Percentiles rank a stretch among this genome's conserved stretches.
Conservation (phyloP, 495 filamentous ascomycete species). For the Penicillium nucicola region DNA sequence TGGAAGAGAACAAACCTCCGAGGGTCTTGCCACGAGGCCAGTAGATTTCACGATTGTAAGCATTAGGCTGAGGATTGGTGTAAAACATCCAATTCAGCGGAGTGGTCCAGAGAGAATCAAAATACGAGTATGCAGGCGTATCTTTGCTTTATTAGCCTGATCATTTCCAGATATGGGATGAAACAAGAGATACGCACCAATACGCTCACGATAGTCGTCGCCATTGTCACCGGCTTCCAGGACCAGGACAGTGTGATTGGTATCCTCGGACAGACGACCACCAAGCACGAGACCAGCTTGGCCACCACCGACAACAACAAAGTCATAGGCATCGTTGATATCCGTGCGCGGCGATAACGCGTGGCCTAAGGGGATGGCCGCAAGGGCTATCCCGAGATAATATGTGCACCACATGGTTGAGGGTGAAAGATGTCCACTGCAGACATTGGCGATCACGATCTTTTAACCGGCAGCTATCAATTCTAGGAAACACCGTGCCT, state of each 20-base stretch:
- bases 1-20: conserved; percentile 24
- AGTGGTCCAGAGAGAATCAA: conserved; percentile 33
- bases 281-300: conserved; percentile 33
- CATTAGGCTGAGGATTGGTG: conserved; percentile 32
- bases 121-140: conserved; percentile 33
- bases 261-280: conserved; percentile 21
- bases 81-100: conserved; percentile 36
- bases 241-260: conserved; percentile 37
- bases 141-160: conserved; percentile 13
- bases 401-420: too few relatives aligned
- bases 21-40: conserved; percentile 38
- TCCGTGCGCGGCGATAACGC: conserved; percentile 27
- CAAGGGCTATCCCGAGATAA: too few relatives aligned
- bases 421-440: too few relatives aligned
- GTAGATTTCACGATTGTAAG: conserved; percentile 27
- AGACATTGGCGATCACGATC: too few relatives aligned
- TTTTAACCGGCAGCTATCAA: too few relatives aligned
- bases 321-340: conserved; percentile 39
- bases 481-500: too few relatives aligned
- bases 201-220: conserved; percentile 31
- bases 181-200: conserved; percentile 18
- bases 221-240: conserved; percentile 41
- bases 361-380: conserved; percentile 4
- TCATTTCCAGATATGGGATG: not conserved
- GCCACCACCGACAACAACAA: conserved; percentile 47